Evolutionary conservation across 805 yeast genomes (phyloP).

Genomic region (Saturnispora mendoncae): DNA sequence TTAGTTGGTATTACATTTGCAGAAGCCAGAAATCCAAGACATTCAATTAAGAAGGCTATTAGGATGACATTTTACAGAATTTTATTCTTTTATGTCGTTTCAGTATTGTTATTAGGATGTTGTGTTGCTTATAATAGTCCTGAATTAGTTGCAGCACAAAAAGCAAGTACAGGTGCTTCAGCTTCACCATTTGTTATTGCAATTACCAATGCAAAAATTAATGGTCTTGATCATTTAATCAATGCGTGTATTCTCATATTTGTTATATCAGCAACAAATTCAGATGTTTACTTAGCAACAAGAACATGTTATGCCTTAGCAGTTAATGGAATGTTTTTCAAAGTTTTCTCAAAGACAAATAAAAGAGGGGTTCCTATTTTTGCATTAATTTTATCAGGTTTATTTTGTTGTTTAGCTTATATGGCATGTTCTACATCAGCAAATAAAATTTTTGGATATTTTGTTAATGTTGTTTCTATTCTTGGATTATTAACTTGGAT

Average conservation of each 20-base stretch:
- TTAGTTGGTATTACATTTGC: conserved; percentile 41
- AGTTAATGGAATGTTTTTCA: conserved; percentile 67
- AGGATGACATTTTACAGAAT: conserved; percentile 47
- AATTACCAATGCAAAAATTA: conserved; percentile 54
- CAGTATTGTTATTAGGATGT: conserved; percentile 48
- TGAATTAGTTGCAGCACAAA: conserved; percentile 35
- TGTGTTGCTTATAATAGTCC: conserved; percentile 47
- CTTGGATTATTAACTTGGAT: conserved; percentile 72
- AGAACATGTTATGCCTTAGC: conserved; percentile 68
- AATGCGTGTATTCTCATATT: conserved; percentile 72
- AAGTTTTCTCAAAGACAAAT: conserved; percentile 53
- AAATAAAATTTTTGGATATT: conserved; percentile 51
- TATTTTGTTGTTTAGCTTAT: conserved; percentile 58
- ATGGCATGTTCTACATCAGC: conserved; percentile 57
- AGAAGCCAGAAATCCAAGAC: conserved; percentile 41
- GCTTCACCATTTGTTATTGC: conserved; percentile 87
- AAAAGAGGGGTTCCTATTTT: conserved; percentile 62
- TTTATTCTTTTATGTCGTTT: conserved; percentile 41
- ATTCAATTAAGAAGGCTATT: conserved; percentile 44
- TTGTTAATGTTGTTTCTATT: conserved; percentile 69
- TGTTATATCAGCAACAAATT: conserved; percentile 75
- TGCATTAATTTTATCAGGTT: conserved; percentile 41
- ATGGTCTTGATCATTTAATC: conserved; percentile 62
- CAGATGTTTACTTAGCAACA: conserved; percentile 69
- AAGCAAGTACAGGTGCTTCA: conserved; percentile 45